phyloP scores from a whole-genome alignment of 2,329 filamentous ascomycete species.

The Xylaria multiplex region DNA sequence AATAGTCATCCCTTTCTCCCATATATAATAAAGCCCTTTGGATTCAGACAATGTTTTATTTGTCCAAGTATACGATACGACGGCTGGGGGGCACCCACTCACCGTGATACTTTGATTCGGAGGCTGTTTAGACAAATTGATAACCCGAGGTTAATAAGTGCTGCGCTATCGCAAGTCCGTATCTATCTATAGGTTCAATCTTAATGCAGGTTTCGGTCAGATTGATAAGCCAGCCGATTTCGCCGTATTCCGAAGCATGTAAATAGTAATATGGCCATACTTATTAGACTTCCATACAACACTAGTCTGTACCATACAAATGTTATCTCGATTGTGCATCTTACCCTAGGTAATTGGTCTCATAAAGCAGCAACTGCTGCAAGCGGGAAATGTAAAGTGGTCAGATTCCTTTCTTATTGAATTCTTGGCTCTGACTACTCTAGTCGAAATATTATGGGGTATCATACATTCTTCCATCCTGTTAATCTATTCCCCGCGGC shows the following conservation, averaged over 20 bases:
- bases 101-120: neutral
- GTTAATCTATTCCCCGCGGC: constrained; percentile 6
- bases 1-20: neutral
- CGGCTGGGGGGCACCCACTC: neutral
- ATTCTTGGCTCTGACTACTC: neutral
- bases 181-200: constrained; percentile 3
- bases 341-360: neutral
- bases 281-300: constrained; percentile 12
- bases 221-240: constrained; percentile 27
- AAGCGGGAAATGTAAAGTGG: neutral
- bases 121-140: neutral
- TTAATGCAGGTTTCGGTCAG: constrained; percentile 16
- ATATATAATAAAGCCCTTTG: neutral
- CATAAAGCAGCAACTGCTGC: constrained; percentile 9
- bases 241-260: neutral
- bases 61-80: neutral
- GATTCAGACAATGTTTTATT: neutral
- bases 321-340: neutral
- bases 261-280: neutral
- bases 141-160: neutral
- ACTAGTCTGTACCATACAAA: constrained; percentile 7
- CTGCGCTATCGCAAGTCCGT: constrained; percentile 12
- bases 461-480: neutral
- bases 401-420: neutral
- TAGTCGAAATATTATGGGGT: constrained; percentile 1